Conservation (phyloP, 2,329 filamentous ascomycete genomes). For the Seiridium unicorne region DNA sequence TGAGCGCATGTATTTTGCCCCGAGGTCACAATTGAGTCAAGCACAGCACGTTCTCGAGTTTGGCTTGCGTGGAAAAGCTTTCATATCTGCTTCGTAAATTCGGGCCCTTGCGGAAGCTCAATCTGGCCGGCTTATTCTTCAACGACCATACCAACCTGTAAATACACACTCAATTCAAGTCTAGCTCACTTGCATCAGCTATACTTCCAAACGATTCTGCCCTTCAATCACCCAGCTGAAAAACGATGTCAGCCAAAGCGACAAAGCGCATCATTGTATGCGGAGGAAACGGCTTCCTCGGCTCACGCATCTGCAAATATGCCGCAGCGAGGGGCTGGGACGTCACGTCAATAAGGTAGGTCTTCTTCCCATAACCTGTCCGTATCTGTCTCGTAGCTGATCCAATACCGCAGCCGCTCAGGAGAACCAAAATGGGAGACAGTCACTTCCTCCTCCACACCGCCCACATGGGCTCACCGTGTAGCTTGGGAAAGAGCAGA, state of each 20-base stretch:
- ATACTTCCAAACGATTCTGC: too few species aligned
- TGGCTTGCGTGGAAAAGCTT: too few species aligned
- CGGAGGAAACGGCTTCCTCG: conserved; percentile 90
- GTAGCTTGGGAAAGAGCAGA: conserved; percentile 89
- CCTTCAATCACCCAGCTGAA: background rate
- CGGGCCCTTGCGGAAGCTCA: background rate
- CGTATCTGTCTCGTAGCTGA: too few species aligned
- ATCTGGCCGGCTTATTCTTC: background rate
- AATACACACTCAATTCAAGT: too few species aligned
- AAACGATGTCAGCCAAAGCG: conserved; percentile 37
- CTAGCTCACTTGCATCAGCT: too few species aligned
- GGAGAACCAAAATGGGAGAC: conserved; percentile 84
- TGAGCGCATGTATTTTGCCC: too few species aligned
- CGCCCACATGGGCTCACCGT: conserved; percentile 77
- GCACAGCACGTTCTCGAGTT: too few species aligned
- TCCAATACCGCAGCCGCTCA: conserved; percentile 64
- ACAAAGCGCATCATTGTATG: conserved; percentile 85
- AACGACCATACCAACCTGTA: background rate
- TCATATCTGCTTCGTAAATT: too few species aligned
- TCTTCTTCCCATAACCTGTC: conserved; percentile 11
- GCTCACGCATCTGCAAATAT: conserved; percentile 85
- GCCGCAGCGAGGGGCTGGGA: conserved; percentile 85
- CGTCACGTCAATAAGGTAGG: conserved; percentile 86
- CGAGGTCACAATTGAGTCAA: too few species aligned
- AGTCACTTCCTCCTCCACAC: conserved; percentile 66